Evolutionary conservation across 2,329 filamentous ascomycete genomes (phyloP).

Genomic region (Neophaeococcomyces aloes): DNA sequence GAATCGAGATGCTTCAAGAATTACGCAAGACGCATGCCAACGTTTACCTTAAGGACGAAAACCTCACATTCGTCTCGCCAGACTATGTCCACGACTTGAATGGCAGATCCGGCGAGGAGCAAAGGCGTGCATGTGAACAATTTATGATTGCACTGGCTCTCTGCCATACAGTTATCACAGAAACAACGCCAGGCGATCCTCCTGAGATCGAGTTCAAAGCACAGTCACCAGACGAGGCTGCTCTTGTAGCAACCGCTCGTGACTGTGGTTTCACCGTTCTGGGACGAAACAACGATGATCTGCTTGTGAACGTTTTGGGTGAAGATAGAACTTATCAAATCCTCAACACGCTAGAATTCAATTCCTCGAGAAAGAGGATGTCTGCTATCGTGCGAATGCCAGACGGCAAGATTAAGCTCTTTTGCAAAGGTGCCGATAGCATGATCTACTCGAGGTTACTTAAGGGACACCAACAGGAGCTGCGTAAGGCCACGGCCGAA

Average conservation of each 20-base stretch:
- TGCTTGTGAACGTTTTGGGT: conserved; percentile 78
- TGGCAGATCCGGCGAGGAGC: conserved; percentile 64
- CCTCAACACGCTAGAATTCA: conserved; percentile 93
- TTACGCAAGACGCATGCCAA: conserved; percentile 76
- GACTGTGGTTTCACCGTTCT: conserved; percentile 93
- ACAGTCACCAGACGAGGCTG: conserved; percentile 92
- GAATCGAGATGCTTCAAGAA: conserved; percentile 58
- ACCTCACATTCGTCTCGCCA: conserved; percentile 83
- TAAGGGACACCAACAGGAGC: conserved; percentile 71
- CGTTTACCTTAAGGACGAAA: conserved; percentile 79
- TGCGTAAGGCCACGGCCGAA: conserved; percentile 74
- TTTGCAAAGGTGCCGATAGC: conserved; percentile 96
- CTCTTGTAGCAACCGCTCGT: conserved; percentile 82
- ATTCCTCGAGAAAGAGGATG: conserved; percentile 94
- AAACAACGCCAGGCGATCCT: conserved; percentile 77
- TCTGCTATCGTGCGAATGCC: conserved; percentile 95
- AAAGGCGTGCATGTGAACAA: conserved; percentile 66
- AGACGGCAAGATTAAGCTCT: conserved; percentile 74
- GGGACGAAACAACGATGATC: conserved; percentile 65
- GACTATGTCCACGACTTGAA: conserved; percentile 76
- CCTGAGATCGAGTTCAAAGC: conserved; percentile 92
- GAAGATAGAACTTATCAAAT: conserved; percentile 76
- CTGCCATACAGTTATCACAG: conserved; percentile 94
- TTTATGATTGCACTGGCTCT: conserved; percentile 93
- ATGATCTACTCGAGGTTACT: conserved; percentile 90